Evolutionary conservation across 176 grass and related monocot species (phyloP).

Genomic region (Oryza officinalis): DNA sequence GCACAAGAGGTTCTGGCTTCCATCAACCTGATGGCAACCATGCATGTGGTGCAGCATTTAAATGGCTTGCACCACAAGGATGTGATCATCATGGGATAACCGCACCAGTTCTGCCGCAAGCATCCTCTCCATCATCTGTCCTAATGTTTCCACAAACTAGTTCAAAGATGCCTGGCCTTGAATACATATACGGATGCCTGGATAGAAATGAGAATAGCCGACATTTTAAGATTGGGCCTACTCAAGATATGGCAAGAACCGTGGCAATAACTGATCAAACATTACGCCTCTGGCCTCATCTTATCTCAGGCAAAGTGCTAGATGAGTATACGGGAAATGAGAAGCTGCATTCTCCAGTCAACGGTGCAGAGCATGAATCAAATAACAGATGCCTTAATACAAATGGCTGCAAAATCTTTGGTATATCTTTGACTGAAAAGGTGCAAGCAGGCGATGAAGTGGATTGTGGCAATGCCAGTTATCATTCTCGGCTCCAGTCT

Average conservation of each 20-base stretch:
- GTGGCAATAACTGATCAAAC: slow-evolving; percentile 39
- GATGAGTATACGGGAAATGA: slow-evolving; percentile 29
- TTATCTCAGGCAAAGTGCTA: slow-evolving; percentile 34
- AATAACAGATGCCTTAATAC: slow-evolving; percentile 29
- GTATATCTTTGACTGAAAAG: slow-evolving; percentile 61
- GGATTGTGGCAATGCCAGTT: slow-evolving; percentile 24
- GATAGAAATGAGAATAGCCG: slow-evolving; percentile 36
- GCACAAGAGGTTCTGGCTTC: slow-evolving; percentile 38
- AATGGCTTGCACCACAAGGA: slow-evolving; percentile 44
- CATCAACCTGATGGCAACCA: slow-evolving; percentile 31
- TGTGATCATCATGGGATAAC: slow-evolving; percentile 40
- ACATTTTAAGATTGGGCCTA: slow-evolving; percentile 18
- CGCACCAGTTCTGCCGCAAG: slow-evolving; percentile 36
- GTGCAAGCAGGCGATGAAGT: slow-evolving; percentile 38
- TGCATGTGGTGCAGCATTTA: slow-evolving; percentile 40
- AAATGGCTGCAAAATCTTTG: slow-evolving; percentile 71
- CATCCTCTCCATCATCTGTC: slow-evolving; percentile 63
- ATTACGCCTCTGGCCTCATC: slow-evolving; percentile 49
- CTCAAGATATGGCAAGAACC: slow-evolving; percentile 38
- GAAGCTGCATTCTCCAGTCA: slow-evolving; percentile 35
- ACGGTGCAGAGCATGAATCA: slow-evolving; percentile 34
- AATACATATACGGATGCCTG: slow-evolving; percentile 9
- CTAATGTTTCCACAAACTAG: slow-evolving; percentile 54
- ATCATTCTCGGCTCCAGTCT: slow-evolving; percentile 36
- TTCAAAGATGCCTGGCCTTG: slow-evolving; percentile 31